These are phyloP conservation scores for Stemphylium lycopersici DNA, from an alignment of 2,329 filamentous ascomycete genomes.

Conservation along the genomic window DNA sequence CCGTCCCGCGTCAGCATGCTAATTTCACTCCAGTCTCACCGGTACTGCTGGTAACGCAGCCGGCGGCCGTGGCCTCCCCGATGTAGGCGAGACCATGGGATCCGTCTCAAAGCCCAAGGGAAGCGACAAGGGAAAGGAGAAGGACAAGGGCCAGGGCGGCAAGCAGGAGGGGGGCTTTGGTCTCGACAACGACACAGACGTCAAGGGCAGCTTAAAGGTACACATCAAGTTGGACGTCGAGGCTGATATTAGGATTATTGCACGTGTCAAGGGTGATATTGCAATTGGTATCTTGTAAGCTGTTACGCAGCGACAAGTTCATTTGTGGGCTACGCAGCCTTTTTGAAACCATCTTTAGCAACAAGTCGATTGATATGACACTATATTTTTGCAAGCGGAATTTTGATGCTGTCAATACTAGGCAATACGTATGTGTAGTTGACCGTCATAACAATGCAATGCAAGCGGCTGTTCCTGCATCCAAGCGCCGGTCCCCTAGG, in stretches of 20 bases:
- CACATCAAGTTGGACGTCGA: constrained; percentile 33
- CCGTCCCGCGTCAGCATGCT: neutral
- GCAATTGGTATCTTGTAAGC: constrained; percentile 29
- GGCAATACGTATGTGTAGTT: too few species aligned
- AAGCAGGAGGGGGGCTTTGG: constrained; percentile 24
- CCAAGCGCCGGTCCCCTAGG: too few species aligned
- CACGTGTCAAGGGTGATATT: constrained; percentile 30
- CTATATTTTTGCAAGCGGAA: too few species aligned
- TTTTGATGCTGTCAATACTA: too few species aligned
- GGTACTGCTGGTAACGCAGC: constrained; percentile 13
- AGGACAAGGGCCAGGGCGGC: constrained; percentile 3
- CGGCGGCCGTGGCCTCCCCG: constrained; percentile 13
- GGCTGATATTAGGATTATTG: constrained; percentile 29
- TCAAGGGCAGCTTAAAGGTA: constrained; percentile 31
- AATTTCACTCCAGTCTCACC: constrained; percentile 2
- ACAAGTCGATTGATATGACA: too few species aligned
- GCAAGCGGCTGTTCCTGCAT: too few species aligned
- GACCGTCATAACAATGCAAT: too few species aligned
- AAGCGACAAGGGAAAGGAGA: neutral
- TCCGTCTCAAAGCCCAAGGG: constrained; percentile 4
- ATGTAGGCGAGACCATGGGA: constrained; percentile 17
- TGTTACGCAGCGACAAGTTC: neutral
- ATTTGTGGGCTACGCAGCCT: too few species aligned
- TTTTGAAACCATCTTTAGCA: neutral
- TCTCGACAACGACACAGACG: constrained; percentile 27